A percentile compares a stretch with the other conserved stretches of the same genome.
phyloP scores from a whole-genome alignment of 2,329 filamentous ascomycete genomes.

The Hypoxylon sp. region DNA sequence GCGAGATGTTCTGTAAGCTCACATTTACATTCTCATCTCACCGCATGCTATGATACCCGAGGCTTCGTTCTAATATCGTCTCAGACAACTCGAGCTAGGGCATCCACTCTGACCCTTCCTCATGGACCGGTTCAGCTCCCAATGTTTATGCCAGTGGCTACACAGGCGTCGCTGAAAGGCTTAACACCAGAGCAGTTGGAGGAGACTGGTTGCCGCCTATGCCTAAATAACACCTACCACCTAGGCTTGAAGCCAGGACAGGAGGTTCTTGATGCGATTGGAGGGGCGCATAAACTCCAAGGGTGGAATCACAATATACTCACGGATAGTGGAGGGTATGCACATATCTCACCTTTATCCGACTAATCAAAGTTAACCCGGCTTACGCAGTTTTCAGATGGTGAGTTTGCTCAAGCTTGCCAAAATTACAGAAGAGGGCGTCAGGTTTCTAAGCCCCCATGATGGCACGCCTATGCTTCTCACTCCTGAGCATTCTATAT shows the following conservation, averaged over 20 bases:
- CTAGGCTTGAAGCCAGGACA: constrained; percentile 95
- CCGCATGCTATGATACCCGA: constrained; percentile 2
- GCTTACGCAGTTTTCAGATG: constrained; percentile 87
- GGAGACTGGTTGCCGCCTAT: constrained; percentile 88
- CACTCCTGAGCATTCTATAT: constrained; percentile 97
- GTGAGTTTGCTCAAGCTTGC: constrained; percentile 95
- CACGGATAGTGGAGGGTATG: constrained; percentile 81
- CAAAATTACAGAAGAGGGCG: constrained; percentile 94
- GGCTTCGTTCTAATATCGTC: constrained; percentile 28
- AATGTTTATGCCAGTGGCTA: constrained; percentile 98
- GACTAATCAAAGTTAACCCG: constrained; percentile 49
- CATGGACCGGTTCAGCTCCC: constrained; percentile 93
- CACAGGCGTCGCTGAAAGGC: constrained; percentile 95
- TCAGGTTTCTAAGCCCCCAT: constrained; percentile 95
- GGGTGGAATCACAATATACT: constrained; percentile 96
- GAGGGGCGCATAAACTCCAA: constrained; percentile 94
- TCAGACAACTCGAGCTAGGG: constrained; percentile 94
- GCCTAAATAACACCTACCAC: constrained; percentile 98
- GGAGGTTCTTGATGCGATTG: constrained; percentile 86
- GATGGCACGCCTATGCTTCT: constrained; percentile 96
- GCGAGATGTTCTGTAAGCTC: constrained; percentile 84
- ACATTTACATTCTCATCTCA: constrained; percentile 14
- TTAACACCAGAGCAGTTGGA: constrained; percentile 93
- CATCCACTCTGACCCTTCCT: constrained; percentile 87
- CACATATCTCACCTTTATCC: constrained; percentile 33